Evolutionary conservation across 2,329 filamentous ascomycete species (phyloP), one percentile per base, ranked within the genome.

Genomic region (Magnaporthales sp.): DNA sequence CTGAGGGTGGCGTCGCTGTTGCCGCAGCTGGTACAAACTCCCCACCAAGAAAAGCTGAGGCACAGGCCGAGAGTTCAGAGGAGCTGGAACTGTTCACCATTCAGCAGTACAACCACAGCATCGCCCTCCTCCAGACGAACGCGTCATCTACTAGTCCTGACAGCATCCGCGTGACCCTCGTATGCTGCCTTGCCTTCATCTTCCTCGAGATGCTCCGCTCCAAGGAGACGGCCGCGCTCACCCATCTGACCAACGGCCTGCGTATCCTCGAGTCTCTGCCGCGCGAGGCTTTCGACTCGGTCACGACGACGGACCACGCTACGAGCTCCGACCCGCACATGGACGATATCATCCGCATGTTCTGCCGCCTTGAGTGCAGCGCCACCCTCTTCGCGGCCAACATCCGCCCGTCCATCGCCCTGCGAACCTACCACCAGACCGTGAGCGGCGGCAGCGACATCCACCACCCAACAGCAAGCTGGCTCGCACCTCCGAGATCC

Each of bases 61-160:
- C 4, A 8, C 56, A 31, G 62, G 32, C 24, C 11, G 56, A 60
- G 56, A 64, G 70, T 51, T 67, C 69, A 31, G 72, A 72, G 27
- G 70, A 74, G 30, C 70, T 75, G 3, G 77, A 79, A 63, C 69
- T 76, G 6, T 77, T 79, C 68, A 75, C 74, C 56, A 75, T 79
- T 67, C 73, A 76, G 66, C 76, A 79, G 65, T 79, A 80, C 69
- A 77, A 75, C 69, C 71, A 72, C 10, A 75, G 77, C 24, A 76
- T 80, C 65, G 74, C 74, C 63, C 71, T 73, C 24, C 72, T 78
- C 19, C 72, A 73, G 31, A 67, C 65, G 46, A 72, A 74, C 64
- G 71, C 71, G 7, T 68, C 67, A 5, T 71, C 70, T 4, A 69
- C 70, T 3, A 69, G 68, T 27, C 62, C 67, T 7, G 71, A 71